Conservation (phyloP, 768 basidiomycete genomes). For the Lyophyllum semitale region DNA sequence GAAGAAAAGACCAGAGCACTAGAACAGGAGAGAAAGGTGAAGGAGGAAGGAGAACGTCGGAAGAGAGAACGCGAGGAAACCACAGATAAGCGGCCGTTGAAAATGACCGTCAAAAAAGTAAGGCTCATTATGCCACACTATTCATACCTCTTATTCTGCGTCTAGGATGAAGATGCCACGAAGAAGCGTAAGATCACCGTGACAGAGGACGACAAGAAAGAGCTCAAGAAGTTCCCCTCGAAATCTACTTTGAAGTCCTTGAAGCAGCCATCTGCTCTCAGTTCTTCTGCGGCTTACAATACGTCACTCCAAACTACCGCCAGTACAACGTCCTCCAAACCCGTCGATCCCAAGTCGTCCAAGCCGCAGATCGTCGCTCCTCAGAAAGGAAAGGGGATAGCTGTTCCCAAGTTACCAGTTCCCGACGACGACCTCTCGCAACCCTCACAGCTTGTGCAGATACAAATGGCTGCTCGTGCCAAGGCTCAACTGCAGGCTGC, state of each 20-base stretch:
- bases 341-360: conserved; percentile 36
- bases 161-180: conserved; percentile 65
- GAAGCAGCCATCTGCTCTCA: conserved; percentile 38
- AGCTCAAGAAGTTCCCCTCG: conserved; percentile 55
- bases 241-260: conserved; percentile 54
- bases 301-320: conserved; percentile 31
- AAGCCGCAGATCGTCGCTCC: conserved; percentile 20
- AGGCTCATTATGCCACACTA: neutral
- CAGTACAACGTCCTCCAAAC: conserved; percentile 29
- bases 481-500: conserved; percentile 69
- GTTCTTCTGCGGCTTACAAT: conserved; percentile 42
- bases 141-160: conserved; percentile 1
- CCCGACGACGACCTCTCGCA: conserved; percentile 56
- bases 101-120: conserved; percentile 62
- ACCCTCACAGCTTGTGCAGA: conserved; percentile 64
- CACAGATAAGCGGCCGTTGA: conserved; percentile 68
- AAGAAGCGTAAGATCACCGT: conserved; percentile 70
- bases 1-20: conserved; percentile 66
- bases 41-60: conserved; percentile 73
- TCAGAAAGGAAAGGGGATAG: conserved; percentile 53
- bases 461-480: conserved; percentile 71
- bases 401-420: conserved; percentile 25
- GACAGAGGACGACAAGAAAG: conserved; percentile 57
- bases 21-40: conserved; percentile 72
- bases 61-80: conserved; percentile 83